Evolutionary conservation across 1,284 basidiomycete genomes (phyloP), one percentile per base, ranked within the genome.

Genomic region (Meira miltonrushii): DNA sequence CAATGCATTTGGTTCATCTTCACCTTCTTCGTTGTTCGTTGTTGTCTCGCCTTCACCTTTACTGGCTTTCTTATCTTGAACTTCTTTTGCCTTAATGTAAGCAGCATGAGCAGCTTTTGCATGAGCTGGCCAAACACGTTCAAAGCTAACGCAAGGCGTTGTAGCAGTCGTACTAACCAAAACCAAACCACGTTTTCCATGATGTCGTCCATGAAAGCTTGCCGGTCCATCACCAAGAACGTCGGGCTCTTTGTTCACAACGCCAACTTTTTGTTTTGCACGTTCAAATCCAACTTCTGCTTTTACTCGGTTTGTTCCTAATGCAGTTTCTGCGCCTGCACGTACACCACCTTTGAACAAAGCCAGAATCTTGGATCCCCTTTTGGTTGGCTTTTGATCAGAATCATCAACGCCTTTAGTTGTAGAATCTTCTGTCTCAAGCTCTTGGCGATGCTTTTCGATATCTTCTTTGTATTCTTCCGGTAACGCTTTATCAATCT

Each of bases 221-320:
- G 62, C 60, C 21, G 72, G 72, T 2, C 72, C 72, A 54, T 72
- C 70, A 12, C 60, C 58, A n/a, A 58, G 19, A 9, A 59, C 62
- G 10, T 58, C 55, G n/a, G 19, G n/a, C 33, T 66, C 62, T 40
- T 62, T 55, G 54, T 57, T 47, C 2, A 77, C 66, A 13, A 78
- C 77, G 15, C 77, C 77, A 15, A 77, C 63, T 43, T 70, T 63
- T 37, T 69, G 52, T 54, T 74, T 71, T 19, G 77, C 71, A 25
- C 68, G 60, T 51, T 71, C 58, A 17, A 69, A 69, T 8, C 75
- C 69, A 15, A 66, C 64, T 3, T 60, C 66, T 0, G 77, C 77
- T 55, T 79, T 78, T 55, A 77, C 70, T 5, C 69, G 59, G 60
- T 79, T 78, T 15, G 72, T 71, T n/a, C 72, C 74, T 12, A 79